Evolutionary conservation across 1,284 basidiomycete species (phyloP).

Genomic region (Cryptococcus floricola): DNA sequence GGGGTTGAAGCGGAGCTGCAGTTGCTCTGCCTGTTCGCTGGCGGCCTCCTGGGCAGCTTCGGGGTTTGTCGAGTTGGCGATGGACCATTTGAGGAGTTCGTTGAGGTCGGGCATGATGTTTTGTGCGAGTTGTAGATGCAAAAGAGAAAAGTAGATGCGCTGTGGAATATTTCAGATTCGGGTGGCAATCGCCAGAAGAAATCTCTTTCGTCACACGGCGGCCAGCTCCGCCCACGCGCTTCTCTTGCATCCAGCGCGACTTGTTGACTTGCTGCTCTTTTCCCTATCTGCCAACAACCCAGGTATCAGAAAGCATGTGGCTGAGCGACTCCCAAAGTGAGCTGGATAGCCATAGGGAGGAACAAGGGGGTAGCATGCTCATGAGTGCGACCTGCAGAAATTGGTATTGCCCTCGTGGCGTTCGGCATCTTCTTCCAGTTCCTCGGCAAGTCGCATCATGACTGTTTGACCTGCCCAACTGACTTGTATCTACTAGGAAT

Average conservation of each 20-base stretch:
- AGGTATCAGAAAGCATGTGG: constrained; percentile 55
- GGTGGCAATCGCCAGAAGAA: too few relatives aligned
- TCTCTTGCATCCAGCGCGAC: too few relatives aligned
- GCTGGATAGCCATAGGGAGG: constrained; percentile 18
- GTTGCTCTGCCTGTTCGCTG: neutral
- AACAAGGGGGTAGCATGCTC: neutral
- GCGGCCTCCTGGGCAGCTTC: neutral
- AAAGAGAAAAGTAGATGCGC: neutral
- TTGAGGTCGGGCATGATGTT: constrained; percentile 36
- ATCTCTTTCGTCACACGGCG: too few relatives aligned
- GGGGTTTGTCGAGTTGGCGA: constrained; percentile 35
- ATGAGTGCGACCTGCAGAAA: constrained; percentile 58
- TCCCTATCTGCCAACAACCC: too few relatives aligned
- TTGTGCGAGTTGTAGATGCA: neutral
- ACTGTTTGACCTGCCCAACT: neutral
- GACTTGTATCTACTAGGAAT: constrained; percentile 54
- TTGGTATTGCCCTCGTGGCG: constrained; percentile 94
- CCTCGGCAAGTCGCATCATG: constrained; percentile 54
- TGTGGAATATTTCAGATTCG: too few relatives aligned
- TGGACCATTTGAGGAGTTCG: constrained; percentile 36
- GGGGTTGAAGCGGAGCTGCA: constrained; percentile 38
- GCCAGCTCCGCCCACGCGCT: too few relatives aligned
- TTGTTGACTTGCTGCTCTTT: too few relatives aligned
- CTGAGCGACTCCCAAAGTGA: constrained; percentile 65
- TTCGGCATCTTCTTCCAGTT: constrained; percentile 96